Conservation (phyloP, 805 yeast species). For the Metschnikowia similis region DNA sequence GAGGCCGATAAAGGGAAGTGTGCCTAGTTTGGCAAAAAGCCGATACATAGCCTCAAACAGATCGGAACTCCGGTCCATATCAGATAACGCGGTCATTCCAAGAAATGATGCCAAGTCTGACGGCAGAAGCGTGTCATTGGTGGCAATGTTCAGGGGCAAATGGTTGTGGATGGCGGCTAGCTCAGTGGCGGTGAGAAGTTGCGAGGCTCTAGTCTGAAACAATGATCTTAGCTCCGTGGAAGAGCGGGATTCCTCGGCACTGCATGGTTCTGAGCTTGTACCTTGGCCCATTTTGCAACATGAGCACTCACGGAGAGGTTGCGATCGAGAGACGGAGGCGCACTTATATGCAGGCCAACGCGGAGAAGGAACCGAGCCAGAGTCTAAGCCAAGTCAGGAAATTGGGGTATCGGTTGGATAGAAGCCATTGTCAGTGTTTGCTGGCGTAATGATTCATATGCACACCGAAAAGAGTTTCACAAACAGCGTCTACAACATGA, state of each 20-base stretch:
- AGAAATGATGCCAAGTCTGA: not conserved
- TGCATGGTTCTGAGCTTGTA: constrained; percentile 9
- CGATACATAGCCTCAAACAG: not conserved
- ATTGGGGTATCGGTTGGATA: too few relatives aligned
- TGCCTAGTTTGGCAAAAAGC: not conserved
- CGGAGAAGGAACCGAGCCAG: not conserved
- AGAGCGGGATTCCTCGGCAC: not conserved
- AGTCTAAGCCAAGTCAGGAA: not conserved
- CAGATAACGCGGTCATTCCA: not conserved
- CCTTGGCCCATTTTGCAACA: constrained; percentile 18
- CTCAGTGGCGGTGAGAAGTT: constrained; percentile 6
- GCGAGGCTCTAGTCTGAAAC: constrained; percentile 5
- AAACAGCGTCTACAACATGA: too few relatives aligned
- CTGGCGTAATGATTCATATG: too few relatives aligned
- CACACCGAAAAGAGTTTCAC: too few relatives aligned
- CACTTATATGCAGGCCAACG: not conserved
- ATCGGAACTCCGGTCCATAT: not conserved
- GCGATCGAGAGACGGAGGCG: not conserved
- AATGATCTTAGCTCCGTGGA: not conserved
- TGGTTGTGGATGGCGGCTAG: constrained; percentile 4
- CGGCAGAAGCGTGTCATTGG: not conserved
- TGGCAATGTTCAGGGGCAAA: not conserved
- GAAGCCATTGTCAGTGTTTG: too few relatives aligned
- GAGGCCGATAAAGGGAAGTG: not conserved
- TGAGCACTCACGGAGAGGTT: not conserved